A percentile compares a stretch with the other conserved stretches of the same genome.
phyloP scores from a whole-genome alignment of 192 early-diverging fungal genomes.

The Dissophora ornata region DNA sequence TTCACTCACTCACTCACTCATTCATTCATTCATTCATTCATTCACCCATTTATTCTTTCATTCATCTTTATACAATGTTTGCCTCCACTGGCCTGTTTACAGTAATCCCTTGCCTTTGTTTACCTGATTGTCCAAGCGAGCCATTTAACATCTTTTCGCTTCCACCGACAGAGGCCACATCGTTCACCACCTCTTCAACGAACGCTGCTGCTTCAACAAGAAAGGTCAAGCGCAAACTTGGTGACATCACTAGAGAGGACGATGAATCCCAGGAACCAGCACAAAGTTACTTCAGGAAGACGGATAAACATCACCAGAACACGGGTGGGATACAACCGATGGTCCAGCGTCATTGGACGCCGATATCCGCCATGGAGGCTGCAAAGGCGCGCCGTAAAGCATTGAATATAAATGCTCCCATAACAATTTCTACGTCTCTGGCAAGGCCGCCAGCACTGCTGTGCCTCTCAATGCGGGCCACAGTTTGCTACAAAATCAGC shows the following conservation, averaged over 20 bases:
- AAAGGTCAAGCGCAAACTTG: conserved; percentile 13
- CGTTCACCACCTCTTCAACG: no score
- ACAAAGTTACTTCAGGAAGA: neutral
- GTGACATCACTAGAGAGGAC: no score
- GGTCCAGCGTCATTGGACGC: no score
- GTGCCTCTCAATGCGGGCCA: no score
- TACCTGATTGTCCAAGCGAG: conserved; percentile 48
- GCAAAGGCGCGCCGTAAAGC: conserved; percentile 18
- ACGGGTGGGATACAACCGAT: no score
- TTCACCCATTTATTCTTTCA: no score
- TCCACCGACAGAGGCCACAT: neutral
- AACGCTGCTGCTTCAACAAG: no score
- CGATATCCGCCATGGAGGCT: conserved; percentile 13
- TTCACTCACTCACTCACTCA: no score
- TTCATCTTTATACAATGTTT: conserved; percentile 57
- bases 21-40: no score
- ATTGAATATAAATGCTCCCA: neutral
- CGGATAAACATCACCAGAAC: neutral
- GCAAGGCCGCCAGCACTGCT: neutral
- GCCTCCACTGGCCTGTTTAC: conserved; percentile 51
- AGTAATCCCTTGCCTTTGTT: conserved; percentile 43
- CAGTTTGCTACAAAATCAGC: no score
- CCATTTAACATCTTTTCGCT: conserved; percentile 51
- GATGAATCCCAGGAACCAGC: neutral
- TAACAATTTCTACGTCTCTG: neutral